Evolutionary conservation across 2,329 filamentous ascomycete species (phyloP).

Genomic region (Zymoseptoria passerinii): DNA sequence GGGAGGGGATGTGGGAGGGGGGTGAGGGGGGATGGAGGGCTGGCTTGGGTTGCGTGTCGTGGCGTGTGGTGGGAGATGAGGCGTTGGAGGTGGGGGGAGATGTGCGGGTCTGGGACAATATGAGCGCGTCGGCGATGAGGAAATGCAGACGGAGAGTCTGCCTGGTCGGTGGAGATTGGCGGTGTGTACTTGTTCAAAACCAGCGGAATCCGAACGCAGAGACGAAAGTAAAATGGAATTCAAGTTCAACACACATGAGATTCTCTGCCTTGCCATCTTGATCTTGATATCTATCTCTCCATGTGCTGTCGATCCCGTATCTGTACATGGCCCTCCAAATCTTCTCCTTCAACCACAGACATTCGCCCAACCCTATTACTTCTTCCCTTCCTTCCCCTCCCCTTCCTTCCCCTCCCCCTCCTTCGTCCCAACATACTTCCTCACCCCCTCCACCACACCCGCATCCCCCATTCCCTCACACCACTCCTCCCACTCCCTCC

Average conservation of each 20-base stretch:
- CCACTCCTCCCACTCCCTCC: conserved; percentile 41
- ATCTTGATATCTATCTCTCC: background rate
- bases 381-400: background rate
- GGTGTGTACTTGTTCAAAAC: no score
- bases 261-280: no score
- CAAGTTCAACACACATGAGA: background rate
- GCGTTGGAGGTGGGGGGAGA: no score
- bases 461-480: conserved; percentile 7
- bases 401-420: conserved; percentile 17
- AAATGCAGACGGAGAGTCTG: no score
- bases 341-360: background rate
- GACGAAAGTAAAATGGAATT: no score
- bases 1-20: conserved; percentile 87
- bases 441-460: conserved; percentile 30
- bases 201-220: no score
- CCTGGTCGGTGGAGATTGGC: no score
- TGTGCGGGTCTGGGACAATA: no score
- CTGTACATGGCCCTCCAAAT: background rate
- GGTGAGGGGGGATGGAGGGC: conserved; percentile 79
- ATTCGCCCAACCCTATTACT: background rate
- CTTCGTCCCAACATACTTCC: conserved; percentile 17
- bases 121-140: no score
- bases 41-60: no score
- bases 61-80: no score
- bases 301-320: background rate